Conservation (phyloP, 2,329 filamentous ascomycete genomes). For the Ceratocystis smalleyi region DNA sequence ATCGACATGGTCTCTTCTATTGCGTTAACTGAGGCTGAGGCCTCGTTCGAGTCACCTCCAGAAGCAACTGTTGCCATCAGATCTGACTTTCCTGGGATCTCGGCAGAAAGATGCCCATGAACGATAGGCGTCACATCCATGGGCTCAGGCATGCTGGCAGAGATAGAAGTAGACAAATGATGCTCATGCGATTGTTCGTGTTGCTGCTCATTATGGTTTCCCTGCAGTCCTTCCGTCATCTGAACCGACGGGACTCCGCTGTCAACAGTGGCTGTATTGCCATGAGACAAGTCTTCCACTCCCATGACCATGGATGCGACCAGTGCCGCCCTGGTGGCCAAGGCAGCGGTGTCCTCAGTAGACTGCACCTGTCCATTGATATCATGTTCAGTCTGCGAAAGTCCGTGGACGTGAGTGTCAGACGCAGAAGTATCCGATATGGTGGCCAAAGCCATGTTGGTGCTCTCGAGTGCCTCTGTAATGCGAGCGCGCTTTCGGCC, state of each 20-base stretch:
- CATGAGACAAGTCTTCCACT: conserved; percentile 5
- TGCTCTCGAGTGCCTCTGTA: conserved; percentile 24
- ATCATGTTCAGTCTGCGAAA: conserved; percentile 1
- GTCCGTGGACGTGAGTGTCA: conserved; percentile 3
- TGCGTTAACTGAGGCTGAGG: not conserved
- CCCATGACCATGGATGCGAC: conserved; percentile 12
- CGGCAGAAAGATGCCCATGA: not conserved
- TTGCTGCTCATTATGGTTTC: not conserved
- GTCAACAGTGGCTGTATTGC: not conserved
- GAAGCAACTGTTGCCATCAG: not conserved
- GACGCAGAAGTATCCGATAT: conserved; percentile 26
- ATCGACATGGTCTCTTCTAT: conserved; percentile 1
- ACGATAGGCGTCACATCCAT: conserved; percentile 11
- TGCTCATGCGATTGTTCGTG: not conserved
- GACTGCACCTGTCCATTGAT: not conserved
- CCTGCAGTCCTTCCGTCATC: conserved; percentile 10
- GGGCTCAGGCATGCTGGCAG: not conserved
- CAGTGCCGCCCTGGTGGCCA: conserved; percentile 11
- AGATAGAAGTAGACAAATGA: not conserved
- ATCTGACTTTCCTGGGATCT: not conserved
- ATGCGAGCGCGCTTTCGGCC: conserved; percentile 13
- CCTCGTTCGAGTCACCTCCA: not conserved
- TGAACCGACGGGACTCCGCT: conserved; percentile 7
- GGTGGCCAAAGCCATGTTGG: conserved; percentile 23
- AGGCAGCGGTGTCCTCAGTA: not conserved